Evolutionary conservation across 192 early-diverging fungal species (phyloP).

Genomic region (Haplosporangium gracile): DNA sequence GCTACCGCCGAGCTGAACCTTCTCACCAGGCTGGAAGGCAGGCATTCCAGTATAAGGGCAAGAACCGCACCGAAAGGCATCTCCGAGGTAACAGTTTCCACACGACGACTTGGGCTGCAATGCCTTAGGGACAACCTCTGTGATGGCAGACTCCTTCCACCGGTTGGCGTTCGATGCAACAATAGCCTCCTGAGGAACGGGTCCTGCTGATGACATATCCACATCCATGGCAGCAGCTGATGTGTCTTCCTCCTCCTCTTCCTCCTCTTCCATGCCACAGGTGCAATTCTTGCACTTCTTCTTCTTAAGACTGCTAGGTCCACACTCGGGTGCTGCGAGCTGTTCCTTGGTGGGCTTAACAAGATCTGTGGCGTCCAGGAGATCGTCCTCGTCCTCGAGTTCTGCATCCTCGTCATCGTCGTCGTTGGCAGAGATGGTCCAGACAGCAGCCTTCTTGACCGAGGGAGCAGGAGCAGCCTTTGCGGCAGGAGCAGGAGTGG

Average conservation of each 20-base stretch:
- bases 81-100: slow-evolving; percentile 89
- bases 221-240: slow-evolving; percentile 16
- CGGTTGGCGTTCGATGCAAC: slow-evolving; percentile 49
- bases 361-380: slow-evolving; percentile 88
- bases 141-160: slow-evolving; percentile 54
- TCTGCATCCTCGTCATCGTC: slow-evolving; percentile 80
- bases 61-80: slow-evolving; percentile 96
- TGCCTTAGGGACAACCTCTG: slow-evolving; percentile 64
- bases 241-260: slow-evolving; percentile 58
- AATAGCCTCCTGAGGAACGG: slow-evolving; percentile 62
- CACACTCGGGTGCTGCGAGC: slow-evolving; percentile 71
- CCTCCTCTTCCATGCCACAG: slow-evolving; percentile 84
- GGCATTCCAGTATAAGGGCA: slow-evolving; percentile 99
- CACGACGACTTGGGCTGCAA: slow-evolving; percentile 72
- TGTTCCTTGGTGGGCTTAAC: slow-evolving; percentile 73
- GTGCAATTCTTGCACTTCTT: slow-evolving; percentile 99
- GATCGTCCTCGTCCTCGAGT: slow-evolving; percentile 87
- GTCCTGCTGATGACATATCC: slow-evolving; percentile 58
- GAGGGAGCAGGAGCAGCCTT: slow-evolving; percentile 34
- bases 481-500: slow-evolving; percentile 37
- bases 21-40: slow-evolving; percentile 95
- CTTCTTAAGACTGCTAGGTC: slow-evolving; percentile 75
- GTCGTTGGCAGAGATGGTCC: slow-evolving; percentile 81
- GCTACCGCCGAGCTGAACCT: slow-evolving; percentile 88
- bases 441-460: slow-evolving; percentile 66